Base-by-base conservation (phyloP, 495 filamentous ascomycete genomes). In the Aspergillus saccharolyticus region DNA sequence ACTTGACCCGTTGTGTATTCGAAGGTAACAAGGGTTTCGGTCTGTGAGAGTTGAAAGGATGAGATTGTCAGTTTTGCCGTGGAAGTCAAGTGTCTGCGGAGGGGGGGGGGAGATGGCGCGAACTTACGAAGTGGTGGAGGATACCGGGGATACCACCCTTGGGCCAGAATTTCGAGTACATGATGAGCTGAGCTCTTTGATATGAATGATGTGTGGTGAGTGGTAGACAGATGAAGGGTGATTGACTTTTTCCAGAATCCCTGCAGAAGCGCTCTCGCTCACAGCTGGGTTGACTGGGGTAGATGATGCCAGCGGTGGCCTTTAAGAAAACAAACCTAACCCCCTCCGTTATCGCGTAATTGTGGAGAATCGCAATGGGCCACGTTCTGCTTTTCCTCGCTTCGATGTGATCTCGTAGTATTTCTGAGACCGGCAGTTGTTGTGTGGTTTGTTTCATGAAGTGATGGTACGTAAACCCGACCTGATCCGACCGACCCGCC, bases 121-220 rank as follows among this genome's bases (percentile, higher is more conserved):
- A 19, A 55, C 74, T 30, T 68, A 80, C 78, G 54, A 76, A 83
- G 59, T 78, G 79, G 64, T 86, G 83, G 18, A 86, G 65, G 50
- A 77, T 80, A 18, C 83, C 83, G 1, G 79, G 75, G 21, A 79
- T 67, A 8, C 76, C 76, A 4, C 73, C 70, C 43, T 72, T 73
- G 3, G 77, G 77, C 76, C 77, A 80, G 67, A 79, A 80, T 53
- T 78, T 75, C 51, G 76, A 78, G 52, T 72, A 76, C 74, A 78
- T 76, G 12, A 54, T 64, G 61, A 24, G 39, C 5, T 39, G 33
- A 9, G 33, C 5, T 5, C 6, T 15, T 5, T 2, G 4, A 39
- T 5, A 39, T 5, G 14, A 12, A 5, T 39, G 5, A 39, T 10
- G 33, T 39, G 4, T 12, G 2, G 2, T 10, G 33, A 9, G 12